Base-by-base conservation (phyloP, 1,284 basidiomycete genomes). In the Pascua sp. region DNA sequence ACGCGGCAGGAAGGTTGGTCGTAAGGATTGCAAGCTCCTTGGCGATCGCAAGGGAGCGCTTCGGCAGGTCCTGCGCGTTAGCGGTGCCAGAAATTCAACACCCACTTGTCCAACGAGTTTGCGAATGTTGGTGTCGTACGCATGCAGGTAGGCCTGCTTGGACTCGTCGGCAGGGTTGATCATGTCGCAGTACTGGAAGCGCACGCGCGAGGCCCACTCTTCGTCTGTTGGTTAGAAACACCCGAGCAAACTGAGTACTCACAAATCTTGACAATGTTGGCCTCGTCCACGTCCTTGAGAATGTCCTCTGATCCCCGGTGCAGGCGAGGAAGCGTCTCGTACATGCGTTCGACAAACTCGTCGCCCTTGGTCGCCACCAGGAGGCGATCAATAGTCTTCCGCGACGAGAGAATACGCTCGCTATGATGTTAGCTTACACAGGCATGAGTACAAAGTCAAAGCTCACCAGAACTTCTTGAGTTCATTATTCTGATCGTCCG, bases 21-120 rank as follows among this genome's bases (percentile, higher is more conserved):
- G 90, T 91, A 42, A 95, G 81, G 18, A 91, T 89, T 0, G 90
- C 90, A 55, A 95, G 85, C 88, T 94, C 74, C 78, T 94, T 95
- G 11, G 91, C 91, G 61, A 95, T 93, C 11, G 91, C 90, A 51
- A 94, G 79, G 2, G 88, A 91, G 40, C 91, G 82, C 73, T 90
- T 91, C 2, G 90, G 90, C 53, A 91, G 88, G 69, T 90, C 88
- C 38, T 71, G 51, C 39, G 8, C 12, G 40, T 12, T 42, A 12
- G 40, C 40, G 7, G 24, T 42, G 40, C 84, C 87, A 16, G 11
- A 17, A 2, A 39, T 13, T 11, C n/a, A 24, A 12, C 47, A 55
- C 70, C 59, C 37, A 73, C 71, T 48, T 57, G 55, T 24, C 53
- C 60, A 18, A 64, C 66, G 3, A 75, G 53, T 13, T 40, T 44